Evolutionary conservation across 345 rosid genomes (phyloP), one percentile per base, ranked within the genome.

Genomic region (Eucalyptus regnans): DNA sequence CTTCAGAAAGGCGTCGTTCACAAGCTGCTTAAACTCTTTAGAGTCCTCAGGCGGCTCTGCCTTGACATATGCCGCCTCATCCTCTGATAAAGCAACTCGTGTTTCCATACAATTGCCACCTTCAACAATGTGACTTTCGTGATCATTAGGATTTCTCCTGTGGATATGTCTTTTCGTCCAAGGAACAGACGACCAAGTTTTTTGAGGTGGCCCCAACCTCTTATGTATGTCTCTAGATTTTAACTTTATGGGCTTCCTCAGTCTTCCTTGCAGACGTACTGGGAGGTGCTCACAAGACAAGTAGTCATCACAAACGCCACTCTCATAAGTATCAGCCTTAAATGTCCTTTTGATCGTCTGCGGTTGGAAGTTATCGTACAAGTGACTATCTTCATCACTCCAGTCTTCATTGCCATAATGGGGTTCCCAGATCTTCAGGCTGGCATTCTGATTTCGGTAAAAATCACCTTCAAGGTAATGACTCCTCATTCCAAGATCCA

Each of bases 1-100:
- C 93, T 94, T 94, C 83, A 94, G 51, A 91, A 92, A 94, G 54
- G 92, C 88, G 8, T 12, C 84, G 49, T 94, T 90, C 68, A 92
- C 92, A 48, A 87, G 92, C 60, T 90, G 92, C 91, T 90, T 87
- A 50, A 93, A 93, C 76, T 92, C 92, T 54, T 91, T 91, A 18
- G 93, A 89, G 86, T 91, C 92, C 90, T 93, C 93, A 46, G 86
- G 88, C 11, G 90, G 90, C 79, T 90, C 90, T n/a, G 50, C 86
- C 85, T 90, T 89, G 23, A 87, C 64, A 37, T 33, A 48, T 80
- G 86, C 86, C 25, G 11, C 86, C 41, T 89, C 37, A 52, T 66
- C 86, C 56, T 90, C 64, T 12, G 52, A 89, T 22, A n/a, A 52
- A 44, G 88, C 87, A 51, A 31, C 87, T 50, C 1, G 22, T 58